Conservation (phyloP, 2,329 filamentous ascomycete species). For the Aspergillus cejpii region DNA sequence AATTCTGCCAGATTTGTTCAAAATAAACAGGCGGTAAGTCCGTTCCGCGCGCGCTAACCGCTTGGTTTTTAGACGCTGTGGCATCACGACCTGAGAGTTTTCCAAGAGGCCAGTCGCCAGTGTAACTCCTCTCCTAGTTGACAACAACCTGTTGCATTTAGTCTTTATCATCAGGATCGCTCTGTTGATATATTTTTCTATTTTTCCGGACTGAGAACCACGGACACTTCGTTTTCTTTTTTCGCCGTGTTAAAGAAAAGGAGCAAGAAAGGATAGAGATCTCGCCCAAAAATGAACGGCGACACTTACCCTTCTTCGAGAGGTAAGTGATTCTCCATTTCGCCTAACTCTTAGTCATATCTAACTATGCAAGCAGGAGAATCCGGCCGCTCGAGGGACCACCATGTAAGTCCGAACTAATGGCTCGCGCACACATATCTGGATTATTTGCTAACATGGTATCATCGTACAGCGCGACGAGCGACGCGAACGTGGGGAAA, state of each 20-base stretch:
- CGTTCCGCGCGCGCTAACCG: conserved; percentile 19
- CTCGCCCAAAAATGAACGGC: conserved; percentile 65
- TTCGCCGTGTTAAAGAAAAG: conserved; percentile 11
- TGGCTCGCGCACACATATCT: not conserved
- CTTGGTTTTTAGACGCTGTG: conserved; percentile 12
- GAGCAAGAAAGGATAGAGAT: conserved; percentile 13
- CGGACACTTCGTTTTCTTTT: not conserved
- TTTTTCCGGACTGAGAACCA: not conserved
- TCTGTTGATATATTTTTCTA: not conserved
- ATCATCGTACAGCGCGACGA: conserved; percentile 40
- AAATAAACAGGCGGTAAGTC: conserved; percentile 22
- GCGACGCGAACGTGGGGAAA: conserved; percentile 38
- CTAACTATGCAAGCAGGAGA: conserved; percentile 32
- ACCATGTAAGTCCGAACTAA: conserved; percentile 42
- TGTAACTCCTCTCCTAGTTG: conserved; percentile 10
- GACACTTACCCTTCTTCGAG: conserved; percentile 67
- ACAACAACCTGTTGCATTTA: conserved; percentile 1
- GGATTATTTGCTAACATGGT: conserved; percentile 1
- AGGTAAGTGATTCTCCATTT: conserved; percentile 48
- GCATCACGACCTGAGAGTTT: conserved; percentile 28
- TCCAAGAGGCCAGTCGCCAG: conserved; percentile 17
- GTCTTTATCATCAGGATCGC: not conserved
- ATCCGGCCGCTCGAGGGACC: conserved; percentile 48
- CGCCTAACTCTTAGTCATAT: not conserved
- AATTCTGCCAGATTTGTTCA: conserved; percentile 20